phyloP scores from a whole-genome alignment of 768 basidiomycete species.

The Tricholomella constricta region DNA sequence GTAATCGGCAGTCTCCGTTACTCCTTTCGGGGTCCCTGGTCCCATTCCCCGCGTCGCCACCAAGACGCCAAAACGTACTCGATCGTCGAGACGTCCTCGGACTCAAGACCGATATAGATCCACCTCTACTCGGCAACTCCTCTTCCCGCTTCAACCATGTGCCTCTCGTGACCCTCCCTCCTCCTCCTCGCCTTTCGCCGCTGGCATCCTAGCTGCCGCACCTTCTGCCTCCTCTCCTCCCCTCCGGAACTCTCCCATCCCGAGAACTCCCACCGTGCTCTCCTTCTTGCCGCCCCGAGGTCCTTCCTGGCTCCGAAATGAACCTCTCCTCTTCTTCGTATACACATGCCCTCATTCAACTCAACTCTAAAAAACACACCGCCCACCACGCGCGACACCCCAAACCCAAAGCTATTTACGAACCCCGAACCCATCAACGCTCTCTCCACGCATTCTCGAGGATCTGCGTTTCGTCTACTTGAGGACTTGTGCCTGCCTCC shows the following conservation, averaged over 20 bases:
- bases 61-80: neutral
- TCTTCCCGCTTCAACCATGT: neutral
- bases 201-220: neutral
- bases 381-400: neutral
- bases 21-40: neutral
- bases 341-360: neutral
- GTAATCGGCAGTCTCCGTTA: slow-evolving; percentile 3
- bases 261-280: neutral
- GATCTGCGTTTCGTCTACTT: neutral
- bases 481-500: neutral
- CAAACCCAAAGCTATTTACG: neutral
- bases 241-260: slow-evolving; percentile 10
- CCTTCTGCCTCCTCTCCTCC: slow-evolving; percentile 1
- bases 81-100: neutral
- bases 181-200: neutral
- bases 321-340: neutral
- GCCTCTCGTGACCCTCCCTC: neutral
- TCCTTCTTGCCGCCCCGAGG: neutral
- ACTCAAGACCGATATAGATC: neutral
- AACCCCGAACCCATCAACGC: neutral
- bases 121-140: neutral
- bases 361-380: neutral
- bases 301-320: neutral
- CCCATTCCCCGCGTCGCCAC: neutral
- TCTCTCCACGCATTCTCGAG: neutral